Base-by-base conservation (phyloP, 768 basidiomycete genomes). In the Suillus clintonianus region DNA sequence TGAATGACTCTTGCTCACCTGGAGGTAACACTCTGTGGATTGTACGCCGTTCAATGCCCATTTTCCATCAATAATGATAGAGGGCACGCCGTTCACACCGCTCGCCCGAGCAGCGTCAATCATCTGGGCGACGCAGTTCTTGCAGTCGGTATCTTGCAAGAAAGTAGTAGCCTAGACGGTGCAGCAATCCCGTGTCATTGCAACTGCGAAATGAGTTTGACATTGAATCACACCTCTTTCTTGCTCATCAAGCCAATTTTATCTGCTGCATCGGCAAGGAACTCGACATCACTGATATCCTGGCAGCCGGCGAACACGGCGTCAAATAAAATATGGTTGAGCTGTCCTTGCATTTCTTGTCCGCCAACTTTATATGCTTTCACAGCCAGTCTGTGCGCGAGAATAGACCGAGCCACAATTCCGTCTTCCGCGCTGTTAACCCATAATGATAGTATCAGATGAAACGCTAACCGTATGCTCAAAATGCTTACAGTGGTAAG, bases 11-110 rank as follows among this genome's bases (percentile, higher is more conserved):
- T 14, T n/a, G 24, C 75, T 47, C 53, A 80, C 81, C 71, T 77
- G 72, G 36, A 74, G 62, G 64, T 80, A 83, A 50, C 74, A 77
- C 19, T 82, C 82, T 43, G 68, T 69, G 10, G 76, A 61, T 63
- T 84, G 83, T 10, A 79, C 80, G n/a, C 82, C 82, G 17, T 76
- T 78, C 59, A 83, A 50, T 17, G 80, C 83, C 76, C 79, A 83
- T 57, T 77, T 80, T 13, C 77, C 74, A 43, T 83, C 77, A 37
- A 83, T 76, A 63, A 85, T 80, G 61, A 82, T 78, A 71, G 83
- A 85, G 0, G 85, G 85, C 1, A 85, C 83, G 41, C 85, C 85
- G 1, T 76, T 78, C 64, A 85, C 82, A 5, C 82, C 81, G n/a
- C 77, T 73, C 30, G 73, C 68, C 63, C 79, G 77, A 3, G 82